Evolutionary conservation across 805 yeast species (phyloP), one percentile per base, ranked within the genome.

Genomic region (Wickerhamomyces chambardii): DNA sequence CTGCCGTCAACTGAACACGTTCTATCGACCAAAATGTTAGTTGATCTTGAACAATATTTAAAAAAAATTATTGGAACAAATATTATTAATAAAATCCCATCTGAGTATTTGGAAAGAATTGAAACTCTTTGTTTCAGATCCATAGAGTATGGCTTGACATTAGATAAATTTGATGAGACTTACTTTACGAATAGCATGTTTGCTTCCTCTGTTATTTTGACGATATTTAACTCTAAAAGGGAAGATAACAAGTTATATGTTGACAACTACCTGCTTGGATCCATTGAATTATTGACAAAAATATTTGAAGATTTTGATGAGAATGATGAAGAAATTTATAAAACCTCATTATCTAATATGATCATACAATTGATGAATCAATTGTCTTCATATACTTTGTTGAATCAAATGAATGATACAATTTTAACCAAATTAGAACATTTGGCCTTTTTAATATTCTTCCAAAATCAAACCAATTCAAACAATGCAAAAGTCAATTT

Each of bases 391-490:
- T 53, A 42, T n/a, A 34, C 49, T 11, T 31, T 41, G 2, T 26
- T 17, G 9, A 46, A 45, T 4, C 42, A 39, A 14, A 32, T 66
- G 29, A 73, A 75, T 36, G 89, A 81, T 28, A 62, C 58, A 3
- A 46, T 69, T 1, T 48, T 80, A 9, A 76, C 86, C 0, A 71
- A 69, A 41, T 45, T 84, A 21, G 84, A 80, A 40, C 81, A 74
- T 44, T 50, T 75, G 17, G 54, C 69, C 7, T 44, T 64, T 7
- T 53, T 51, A 24, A 44, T 66, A 1, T 48, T 78, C 1, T 75
- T 73, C 42, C 36, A 40, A 4, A 39, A n/a, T n/a, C n/a, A n/a
- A n/a, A n/a, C n/a, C 30, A 4, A 28, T 39, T 21, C 48, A 47
- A 19, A 37, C 38, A 6, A 49, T 55, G 5, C 61, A 59, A 14